These are phyloP conservation scores for Xylaria acuta DNA, from an alignment of 495 filamentous ascomycete species.

Conservation along the genomic window DNA sequence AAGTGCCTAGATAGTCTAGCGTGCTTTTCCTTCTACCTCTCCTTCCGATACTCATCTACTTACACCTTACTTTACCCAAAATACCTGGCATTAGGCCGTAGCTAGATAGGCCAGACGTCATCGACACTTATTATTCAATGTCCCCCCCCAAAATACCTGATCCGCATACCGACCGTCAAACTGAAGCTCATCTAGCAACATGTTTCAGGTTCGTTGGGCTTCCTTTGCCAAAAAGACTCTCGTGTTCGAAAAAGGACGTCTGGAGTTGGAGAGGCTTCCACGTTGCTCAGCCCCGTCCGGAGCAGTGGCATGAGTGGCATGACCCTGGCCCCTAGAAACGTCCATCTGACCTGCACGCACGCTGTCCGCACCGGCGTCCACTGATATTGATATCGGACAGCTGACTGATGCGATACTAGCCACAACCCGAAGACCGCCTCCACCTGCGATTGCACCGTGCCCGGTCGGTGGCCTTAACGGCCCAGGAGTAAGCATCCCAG, in stretches of 20 bases:
- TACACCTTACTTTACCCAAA: no score
- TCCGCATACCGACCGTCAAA: background rate
- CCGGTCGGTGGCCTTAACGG: conserved; percentile 79
- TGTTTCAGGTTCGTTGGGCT: conserved; percentile 24
- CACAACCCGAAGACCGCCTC: conserved; percentile 59
- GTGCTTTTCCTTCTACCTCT: no score
- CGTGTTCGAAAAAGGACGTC: background rate
- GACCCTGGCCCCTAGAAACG: background rate
- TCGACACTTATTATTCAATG: background rate
- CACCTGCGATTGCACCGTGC: conserved; percentile 82
- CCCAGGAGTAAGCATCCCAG: conserved; percentile 64
- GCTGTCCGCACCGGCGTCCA: background rate
- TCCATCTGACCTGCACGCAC: background rate
- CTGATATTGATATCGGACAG: background rate
- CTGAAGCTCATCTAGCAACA: background rate
- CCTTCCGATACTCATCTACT: no score
- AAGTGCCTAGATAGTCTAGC: no score
- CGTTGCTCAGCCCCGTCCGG: conserved; percentile 1
- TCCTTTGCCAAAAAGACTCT: background rate
- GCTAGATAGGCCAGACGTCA: background rate
- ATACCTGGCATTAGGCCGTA: no score
- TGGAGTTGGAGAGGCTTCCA: conserved; percentile 2
- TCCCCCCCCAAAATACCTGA: background rate
- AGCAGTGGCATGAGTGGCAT: background rate
- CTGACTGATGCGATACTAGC: conserved; percentile 37